phyloP scores from a whole-genome alignment of 164 flowering plant genomes.

The Sextonia rubra region DNA sequence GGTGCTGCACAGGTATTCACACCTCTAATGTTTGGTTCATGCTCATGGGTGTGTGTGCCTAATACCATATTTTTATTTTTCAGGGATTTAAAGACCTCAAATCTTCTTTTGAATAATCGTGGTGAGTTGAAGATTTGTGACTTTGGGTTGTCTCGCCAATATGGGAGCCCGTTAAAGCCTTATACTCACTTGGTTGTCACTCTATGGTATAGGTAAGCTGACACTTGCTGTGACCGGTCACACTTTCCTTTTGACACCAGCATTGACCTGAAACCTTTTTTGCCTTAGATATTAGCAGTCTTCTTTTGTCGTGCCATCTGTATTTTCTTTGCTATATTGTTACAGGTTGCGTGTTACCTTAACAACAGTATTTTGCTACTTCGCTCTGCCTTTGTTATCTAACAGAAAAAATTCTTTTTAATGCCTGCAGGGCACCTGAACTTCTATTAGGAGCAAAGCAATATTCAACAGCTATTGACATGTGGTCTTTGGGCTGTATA shows the following conservation, averaged over 20 bases:
- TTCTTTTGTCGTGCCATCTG: background rate
- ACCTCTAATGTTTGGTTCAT: background rate
- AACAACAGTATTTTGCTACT: background rate
- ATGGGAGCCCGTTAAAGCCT: constrained; percentile 67
- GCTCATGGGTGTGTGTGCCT: background rate
- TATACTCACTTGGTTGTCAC: constrained; percentile 77
- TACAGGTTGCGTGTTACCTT: background rate
- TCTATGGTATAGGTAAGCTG: constrained; percentile 69
- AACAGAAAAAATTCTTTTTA: background rate
- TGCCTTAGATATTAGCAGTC: background rate
- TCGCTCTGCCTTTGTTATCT: background rate
- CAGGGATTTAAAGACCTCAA: constrained; percentile 79
- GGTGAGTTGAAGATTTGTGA: constrained; percentile 82
- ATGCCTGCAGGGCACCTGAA: constrained; percentile 66
- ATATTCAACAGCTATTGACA: constrained; percentile 78
- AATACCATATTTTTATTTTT: background rate
- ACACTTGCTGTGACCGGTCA: background rate
- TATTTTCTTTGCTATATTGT: background rate
- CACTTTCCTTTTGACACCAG: background rate
- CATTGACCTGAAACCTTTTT: background rate
- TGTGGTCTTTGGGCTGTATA: constrained; percentile 90
- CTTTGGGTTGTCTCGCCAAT: constrained; percentile 79
- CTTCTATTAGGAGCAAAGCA: constrained; percentile 56
- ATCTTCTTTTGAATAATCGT: constrained; percentile 58
- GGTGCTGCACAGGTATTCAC: constrained; percentile 51